Base-by-base conservation (phyloP, 352 stramenopile genomes). In the Globisporangium uncinulatum region DNA sequence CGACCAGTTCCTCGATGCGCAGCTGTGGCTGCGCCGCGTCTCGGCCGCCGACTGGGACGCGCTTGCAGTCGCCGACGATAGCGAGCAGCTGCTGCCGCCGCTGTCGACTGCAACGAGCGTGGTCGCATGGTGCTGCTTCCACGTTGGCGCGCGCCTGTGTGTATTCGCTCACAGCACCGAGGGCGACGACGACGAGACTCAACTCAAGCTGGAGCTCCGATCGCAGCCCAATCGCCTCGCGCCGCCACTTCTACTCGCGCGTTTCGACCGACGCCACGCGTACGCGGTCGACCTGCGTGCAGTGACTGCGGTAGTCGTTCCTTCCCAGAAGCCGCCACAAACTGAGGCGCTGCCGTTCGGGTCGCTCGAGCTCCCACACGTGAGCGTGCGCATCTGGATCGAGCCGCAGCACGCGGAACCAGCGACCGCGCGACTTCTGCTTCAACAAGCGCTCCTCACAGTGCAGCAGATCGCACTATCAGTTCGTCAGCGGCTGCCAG, bases 351-450 rank as follows among this genome's bases (percentile, higher is more conserved):
- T 67, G 11, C 71, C 71, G 4, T 79, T 66, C 24, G 68, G 62
- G 3, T 59, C 42, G 6, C 20, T 80, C 7, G 55, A 72, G 21
- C 71, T 73, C 47, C 58, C 58, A n/a, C 62, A 54, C 14, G 63
- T 77, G 9, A 65, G 45, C 34, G 17, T 80, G 50, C 69, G 71
- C 13, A 3, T 80, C 4, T 80, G 71, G 71, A 60, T 80, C 21
- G 66, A 80, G 7, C 63, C 64, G 8, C 48, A 56, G 10, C 43
- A 63, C 15, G 20, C 52, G 1, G 9, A 39, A 31, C 32, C 42
- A 2, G 11, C 34, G 0, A 42, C 58, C 29, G 68, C 62, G 4
- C 36, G 56, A 2, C 45, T 36, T 37, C 20, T 53, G 19, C 43
- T 76, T 36, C 48, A 51, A 6, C 41, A 60, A 5, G 59, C 60